Percentiles rank a stretch among this genome's conserved stretches.
Evolutionary conservation across 345 rosid species (phyloP).

Genomic region (Arabidopsis suecica): DNA sequence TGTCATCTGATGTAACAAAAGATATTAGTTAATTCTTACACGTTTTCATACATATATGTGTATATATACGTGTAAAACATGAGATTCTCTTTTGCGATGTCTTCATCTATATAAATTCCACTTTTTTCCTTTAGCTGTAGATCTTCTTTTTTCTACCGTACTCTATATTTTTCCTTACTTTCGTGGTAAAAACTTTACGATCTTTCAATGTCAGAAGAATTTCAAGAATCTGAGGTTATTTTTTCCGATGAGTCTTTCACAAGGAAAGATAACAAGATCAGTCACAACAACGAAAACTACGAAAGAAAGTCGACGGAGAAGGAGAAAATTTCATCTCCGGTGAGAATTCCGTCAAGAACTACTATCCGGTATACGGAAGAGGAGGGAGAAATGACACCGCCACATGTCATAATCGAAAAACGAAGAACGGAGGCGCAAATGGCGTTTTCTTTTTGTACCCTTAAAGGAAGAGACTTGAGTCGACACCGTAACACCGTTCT

Average conservation of each 20-base stretch:
- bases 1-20: slow-evolving; percentile 49
- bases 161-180: slow-evolving; percentile 17
- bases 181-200: background rate
- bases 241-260: slow-evolving; percentile 48
- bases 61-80: slow-evolving; percentile 36
- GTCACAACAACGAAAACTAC: slow-evolving; percentile 8
- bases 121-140: slow-evolving; percentile 1
- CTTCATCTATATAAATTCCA: slow-evolving; percentile 35
- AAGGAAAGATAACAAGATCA: background rate
- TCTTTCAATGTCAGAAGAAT: slow-evolving; percentile 57
- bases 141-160: slow-evolving; percentile 27
- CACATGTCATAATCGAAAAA: slow-evolving; percentile 62
- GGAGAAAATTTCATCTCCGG: slow-evolving; percentile 39
- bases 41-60: slow-evolving; percentile 2
- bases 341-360: slow-evolving; percentile 48
- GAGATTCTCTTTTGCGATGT: slow-evolving; percentile 46
- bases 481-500: slow-evolving; percentile 79
- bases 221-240: slow-evolving; percentile 60
- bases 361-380: slow-evolving; percentile 33
- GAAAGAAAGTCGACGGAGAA: slow-evolving; percentile 30
- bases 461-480: slow-evolving; percentile 82
- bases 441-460: slow-evolving; percentile 76
- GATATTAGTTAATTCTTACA: slow-evolving; percentile 32
- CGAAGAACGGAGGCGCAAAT: slow-evolving; percentile 59
- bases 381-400: slow-evolving; percentile 54